phyloP scores from a whole-genome alignment of 2,329 filamentous ascomycete genomes.

The Fusarium musae region DNA sequence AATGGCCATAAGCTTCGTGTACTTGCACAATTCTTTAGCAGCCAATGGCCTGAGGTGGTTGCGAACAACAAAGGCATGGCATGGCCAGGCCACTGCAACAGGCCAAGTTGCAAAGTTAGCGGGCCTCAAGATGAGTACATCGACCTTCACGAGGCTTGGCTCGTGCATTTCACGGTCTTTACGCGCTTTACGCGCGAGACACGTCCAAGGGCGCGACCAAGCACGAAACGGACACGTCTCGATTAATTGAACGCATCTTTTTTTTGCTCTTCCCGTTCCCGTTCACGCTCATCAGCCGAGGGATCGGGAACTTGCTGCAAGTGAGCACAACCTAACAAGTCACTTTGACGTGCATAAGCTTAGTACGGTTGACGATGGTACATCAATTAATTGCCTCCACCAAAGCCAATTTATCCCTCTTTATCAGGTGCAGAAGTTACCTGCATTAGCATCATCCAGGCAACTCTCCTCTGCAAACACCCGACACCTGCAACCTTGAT shows the following conservation, averaged over 20 bases:
- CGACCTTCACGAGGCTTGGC: constrained; percentile 12
- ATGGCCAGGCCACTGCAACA: constrained; percentile 11
- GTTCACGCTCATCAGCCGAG: constrained; percentile 24
- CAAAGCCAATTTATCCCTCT: constrained; percentile 11
- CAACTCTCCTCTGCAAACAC: neutral
- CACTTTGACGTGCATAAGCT: constrained; percentile 38
- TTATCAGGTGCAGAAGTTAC: constrained; percentile 14
- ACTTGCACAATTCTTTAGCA: constrained; percentile 2
- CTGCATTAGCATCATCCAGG: neutral
- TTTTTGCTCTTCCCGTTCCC: constrained; percentile 6
- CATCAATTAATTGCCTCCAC: constrained; percentile 3
- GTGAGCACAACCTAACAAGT: constrained; percentile 38
- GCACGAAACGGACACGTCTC: constrained; percentile 60
- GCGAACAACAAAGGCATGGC: constrained; percentile 10
- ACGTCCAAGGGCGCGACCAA: constrained; percentile 49
- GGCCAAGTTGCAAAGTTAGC: constrained; percentile 4
- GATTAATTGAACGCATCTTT: constrained; percentile 49
- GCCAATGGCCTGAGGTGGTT: constrained; percentile 8
- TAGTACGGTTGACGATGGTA: constrained; percentile 3
- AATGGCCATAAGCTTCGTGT: constrained; percentile 17
- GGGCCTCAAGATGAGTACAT: constrained; percentile 7
- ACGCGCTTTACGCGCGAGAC: constrained; percentile 43
- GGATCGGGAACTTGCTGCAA: constrained; percentile 28
- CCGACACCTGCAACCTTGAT: neutral
- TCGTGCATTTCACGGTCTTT: constrained; percentile 38